These are phyloP conservation scores for Orbilia quercus DNA, from an alignment of 2,329 filamentous ascomycete genomes.

Conservation along the genomic window DNA sequence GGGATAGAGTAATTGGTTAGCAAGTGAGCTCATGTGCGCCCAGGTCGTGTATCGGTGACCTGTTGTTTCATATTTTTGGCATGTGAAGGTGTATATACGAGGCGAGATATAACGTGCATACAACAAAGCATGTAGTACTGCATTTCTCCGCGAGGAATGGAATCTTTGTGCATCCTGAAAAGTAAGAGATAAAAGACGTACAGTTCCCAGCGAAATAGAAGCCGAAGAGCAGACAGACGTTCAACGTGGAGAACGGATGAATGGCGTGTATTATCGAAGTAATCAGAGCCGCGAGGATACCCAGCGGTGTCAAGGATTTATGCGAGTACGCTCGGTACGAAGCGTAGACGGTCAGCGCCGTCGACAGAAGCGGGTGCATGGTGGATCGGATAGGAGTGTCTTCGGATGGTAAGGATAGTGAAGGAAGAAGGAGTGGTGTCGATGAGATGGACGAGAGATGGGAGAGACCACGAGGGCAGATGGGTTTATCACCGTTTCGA, in stretches of 20 bases:
- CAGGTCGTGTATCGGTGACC: not conserved
- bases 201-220: conserved; percentile 45
- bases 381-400: not conserved
- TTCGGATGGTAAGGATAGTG: not conserved
- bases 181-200: conserved; percentile 68
- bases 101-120: conserved; percentile 2
- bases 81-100: conserved; percentile 17
- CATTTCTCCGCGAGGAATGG: conserved; percentile 83
- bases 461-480: conserved; percentile 4
- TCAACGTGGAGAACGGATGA: conserved; percentile 79
- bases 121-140: not conserved
- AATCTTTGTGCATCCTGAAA: conserved; percentile 74
- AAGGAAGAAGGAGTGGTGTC: not conserved
- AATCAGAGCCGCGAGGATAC: conserved; percentile 76
- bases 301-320: conserved; percentile 80
- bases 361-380: conserved; percentile 43
- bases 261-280: conserved; percentile 84
- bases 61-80: not conserved
- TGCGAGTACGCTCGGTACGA: conserved; percentile 72
- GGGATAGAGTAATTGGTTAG: conserved; percentile 38
- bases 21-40: conserved; percentile 5
- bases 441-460: conserved; percentile 3
- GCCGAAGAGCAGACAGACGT: conserved; percentile 34
- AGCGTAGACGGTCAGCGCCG: conserved; percentile 71
- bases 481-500: conserved; percentile 1